These are phyloP conservation scores for Hypericum androsaemum DNA, from an alignment of 345 rosid species.

Conservation along the genomic window DNA sequence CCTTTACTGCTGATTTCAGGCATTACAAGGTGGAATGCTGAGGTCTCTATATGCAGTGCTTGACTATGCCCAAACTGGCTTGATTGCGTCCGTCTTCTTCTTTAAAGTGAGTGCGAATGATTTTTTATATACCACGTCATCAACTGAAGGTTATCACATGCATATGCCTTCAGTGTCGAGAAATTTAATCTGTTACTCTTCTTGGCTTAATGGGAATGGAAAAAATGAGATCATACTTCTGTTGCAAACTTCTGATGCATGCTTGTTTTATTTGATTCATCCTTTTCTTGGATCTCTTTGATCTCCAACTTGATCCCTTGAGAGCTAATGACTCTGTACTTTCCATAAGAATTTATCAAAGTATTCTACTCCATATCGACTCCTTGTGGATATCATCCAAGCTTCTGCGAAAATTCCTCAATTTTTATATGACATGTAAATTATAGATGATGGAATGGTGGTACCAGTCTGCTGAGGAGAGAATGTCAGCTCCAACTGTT, in stretches of 20 bases:
- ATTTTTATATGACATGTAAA: neutral
- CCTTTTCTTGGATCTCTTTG: too few relatives aligned
- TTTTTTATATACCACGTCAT: too few relatives aligned
- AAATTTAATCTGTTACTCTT: neutral
- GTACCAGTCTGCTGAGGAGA: slow-evolving; percentile 99
- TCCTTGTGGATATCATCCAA: neutral
- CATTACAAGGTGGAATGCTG: slow-evolving; percentile 77
- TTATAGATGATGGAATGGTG: slow-evolving; percentile 99
- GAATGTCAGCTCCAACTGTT: slow-evolving; percentile 96
- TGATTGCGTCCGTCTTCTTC: slow-evolving; percentile 93
- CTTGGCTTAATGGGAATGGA: neutral
- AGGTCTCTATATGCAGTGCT: slow-evolving; percentile 68
- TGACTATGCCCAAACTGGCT: slow-evolving; percentile 94
- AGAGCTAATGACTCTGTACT: too few relatives aligned
- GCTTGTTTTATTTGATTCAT: too few relatives aligned
- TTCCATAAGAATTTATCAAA: too few relatives aligned
- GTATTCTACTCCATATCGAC: too few relatives aligned
- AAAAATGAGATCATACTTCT: too few relatives aligned
- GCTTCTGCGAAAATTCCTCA: neutral
- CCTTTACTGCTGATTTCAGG: slow-evolving; percentile 23
- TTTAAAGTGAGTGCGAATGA: slow-evolving; percentile 57
- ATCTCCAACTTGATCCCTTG: too few relatives aligned
- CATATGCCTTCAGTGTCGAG: too few relatives aligned
- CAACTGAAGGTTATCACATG: too few relatives aligned
- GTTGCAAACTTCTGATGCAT: too few relatives aligned